Conservation (phyloP, 1,284 basidiomycete species). For the Pseudozyma sp. region DNA sequence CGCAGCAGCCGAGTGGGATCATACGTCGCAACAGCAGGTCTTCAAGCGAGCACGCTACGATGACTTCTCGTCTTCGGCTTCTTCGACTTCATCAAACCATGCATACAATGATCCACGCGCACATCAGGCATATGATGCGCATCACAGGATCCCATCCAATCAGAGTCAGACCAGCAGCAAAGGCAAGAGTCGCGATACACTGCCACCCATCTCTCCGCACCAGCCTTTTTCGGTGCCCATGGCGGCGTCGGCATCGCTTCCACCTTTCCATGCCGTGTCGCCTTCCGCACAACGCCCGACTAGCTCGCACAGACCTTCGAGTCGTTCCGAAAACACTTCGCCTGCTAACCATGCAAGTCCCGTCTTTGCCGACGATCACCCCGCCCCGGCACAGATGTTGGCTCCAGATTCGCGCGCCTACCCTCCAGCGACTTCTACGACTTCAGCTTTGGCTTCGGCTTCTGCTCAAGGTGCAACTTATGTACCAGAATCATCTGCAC, state of each 20-base stretch:
- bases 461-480: not conserved
- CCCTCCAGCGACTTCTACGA: not conserved
- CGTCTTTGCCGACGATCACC: slow-evolving; percentile 1
- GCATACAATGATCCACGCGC: slow-evolving; percentile 27
- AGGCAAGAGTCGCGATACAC: slow-evolving; percentile 23
- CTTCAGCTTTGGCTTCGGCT: not conserved
- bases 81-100: slow-evolving; percentile 20
- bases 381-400: not conserved
- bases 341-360: slow-evolving; percentile 21
- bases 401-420: slow-evolving; percentile 2
- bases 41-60: slow-evolving; percentile 41
- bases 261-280: slow-evolving; percentile 19
- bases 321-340: slow-evolving; percentile 27
- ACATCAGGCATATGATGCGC: slow-evolving; percentile 22
- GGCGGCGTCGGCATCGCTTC: slow-evolving; percentile 27
- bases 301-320: slow-evolving; percentile 14
- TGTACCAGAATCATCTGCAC: not conserved
- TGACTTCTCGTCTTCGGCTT: slow-evolving; percentile 23
- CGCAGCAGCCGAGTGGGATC: slow-evolving; percentile 44
- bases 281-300: slow-evolving; percentile 10
- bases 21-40: slow-evolving; percentile 39
- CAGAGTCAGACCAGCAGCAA: slow-evolving; percentile 36
- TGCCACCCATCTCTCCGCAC: slow-evolving; percentile 33
- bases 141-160: slow-evolving; percentile 40
- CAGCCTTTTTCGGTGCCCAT: slow-evolving; percentile 29